Conservation (phyloP, 2,329 filamentous ascomycete genomes). For the Sporothrix phasma region DNA sequence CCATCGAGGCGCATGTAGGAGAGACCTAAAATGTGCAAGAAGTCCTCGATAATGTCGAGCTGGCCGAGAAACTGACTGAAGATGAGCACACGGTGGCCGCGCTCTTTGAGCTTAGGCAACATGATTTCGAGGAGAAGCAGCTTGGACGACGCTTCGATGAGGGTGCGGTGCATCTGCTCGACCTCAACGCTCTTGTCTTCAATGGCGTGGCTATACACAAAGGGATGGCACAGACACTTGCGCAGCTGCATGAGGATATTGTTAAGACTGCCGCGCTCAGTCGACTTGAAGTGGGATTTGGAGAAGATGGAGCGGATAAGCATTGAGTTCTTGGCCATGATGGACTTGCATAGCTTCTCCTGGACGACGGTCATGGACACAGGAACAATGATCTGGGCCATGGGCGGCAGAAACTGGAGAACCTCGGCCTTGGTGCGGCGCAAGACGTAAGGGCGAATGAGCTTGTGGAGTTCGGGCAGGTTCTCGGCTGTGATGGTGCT, state of each 20-base stretch:
- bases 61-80: conserved; percentile 93
- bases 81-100: conserved; percentile 82
- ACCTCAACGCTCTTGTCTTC: conserved; percentile 65
- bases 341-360: conserved; percentile 88
- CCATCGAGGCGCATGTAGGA: conserved; percentile 77
- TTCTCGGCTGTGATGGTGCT: conserved; percentile 73
- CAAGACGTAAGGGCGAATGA: conserved; percentile 64
- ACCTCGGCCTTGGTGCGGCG: conserved; percentile 82
- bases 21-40: conserved; percentile 65
- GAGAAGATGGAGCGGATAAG: conserved; percentile 81
- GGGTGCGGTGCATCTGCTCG: conserved; percentile 59
- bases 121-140: conserved; percentile 74
- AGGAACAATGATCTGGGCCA: conserved; percentile 90
- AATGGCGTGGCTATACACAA: conserved; percentile 82
- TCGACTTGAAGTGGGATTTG: conserved; percentile 52
- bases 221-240: conserved; percentile 92
- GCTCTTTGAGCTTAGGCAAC: conserved; percentile 74
- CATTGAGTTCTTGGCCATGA: conserved; percentile 81
- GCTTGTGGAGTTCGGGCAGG: conserved; percentile 66
- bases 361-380: conserved; percentile 93
- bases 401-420: conserved; percentile 80
- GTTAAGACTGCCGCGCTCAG: conserved; percentile 71
- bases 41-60: conserved; percentile 86
- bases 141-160: conserved; percentile 87
- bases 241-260: conserved; percentile 94